These are phyloP conservation scores for Backusella mclennaniae DNA, from an alignment of 192 early-diverging fungal genomes.

Conservation along the genomic window DNA sequence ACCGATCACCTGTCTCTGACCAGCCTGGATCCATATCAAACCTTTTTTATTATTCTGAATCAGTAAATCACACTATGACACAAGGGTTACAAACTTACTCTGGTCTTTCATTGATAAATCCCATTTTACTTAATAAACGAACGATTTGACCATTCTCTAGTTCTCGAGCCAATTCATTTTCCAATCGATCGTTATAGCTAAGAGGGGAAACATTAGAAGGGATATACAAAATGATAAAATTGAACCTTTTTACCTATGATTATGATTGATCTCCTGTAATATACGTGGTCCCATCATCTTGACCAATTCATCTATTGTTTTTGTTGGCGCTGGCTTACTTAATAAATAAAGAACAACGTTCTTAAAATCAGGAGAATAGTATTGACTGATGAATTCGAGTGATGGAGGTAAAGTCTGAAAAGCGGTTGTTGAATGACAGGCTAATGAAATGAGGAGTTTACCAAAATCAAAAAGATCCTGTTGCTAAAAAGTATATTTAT, in stretches of 20 bases:
- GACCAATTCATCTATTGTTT: constrained; percentile 75
- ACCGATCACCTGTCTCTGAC: constrained; percentile 99
- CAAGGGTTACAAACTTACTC: constrained; percentile 47
- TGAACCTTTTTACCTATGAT: constrained; percentile 37
- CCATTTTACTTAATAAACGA: constrained; percentile 84
- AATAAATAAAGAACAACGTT: constrained; percentile 77
- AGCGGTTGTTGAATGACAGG: constrained; percentile 64
- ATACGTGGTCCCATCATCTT: constrained; percentile 71
- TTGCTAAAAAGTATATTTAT: constrained; percentile 49
- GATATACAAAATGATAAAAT: not conserved
- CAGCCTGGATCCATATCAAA: constrained; percentile 89
- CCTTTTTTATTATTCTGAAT: constrained; percentile 32
- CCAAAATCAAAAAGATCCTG: constrained; percentile 80
- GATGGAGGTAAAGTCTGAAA: constrained; percentile 69
- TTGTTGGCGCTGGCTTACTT: constrained; percentile 67
- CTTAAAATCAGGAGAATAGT: constrained; percentile 79
- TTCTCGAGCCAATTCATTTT: constrained; percentile 76
- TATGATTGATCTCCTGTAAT: constrained; percentile 73
- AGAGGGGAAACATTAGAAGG: not conserved
- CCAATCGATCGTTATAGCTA: constrained; percentile 74
- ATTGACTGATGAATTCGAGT: constrained; percentile 68
- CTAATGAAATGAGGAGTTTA: constrained; percentile 69
- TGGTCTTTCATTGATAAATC: constrained; percentile 89
- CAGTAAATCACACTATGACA: not conserved
- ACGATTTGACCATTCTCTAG: constrained; percentile 88